phyloP scores from a whole-genome alignment of 768 basidiomycete genomes.

The Tricholoma flavovirens region DNA sequence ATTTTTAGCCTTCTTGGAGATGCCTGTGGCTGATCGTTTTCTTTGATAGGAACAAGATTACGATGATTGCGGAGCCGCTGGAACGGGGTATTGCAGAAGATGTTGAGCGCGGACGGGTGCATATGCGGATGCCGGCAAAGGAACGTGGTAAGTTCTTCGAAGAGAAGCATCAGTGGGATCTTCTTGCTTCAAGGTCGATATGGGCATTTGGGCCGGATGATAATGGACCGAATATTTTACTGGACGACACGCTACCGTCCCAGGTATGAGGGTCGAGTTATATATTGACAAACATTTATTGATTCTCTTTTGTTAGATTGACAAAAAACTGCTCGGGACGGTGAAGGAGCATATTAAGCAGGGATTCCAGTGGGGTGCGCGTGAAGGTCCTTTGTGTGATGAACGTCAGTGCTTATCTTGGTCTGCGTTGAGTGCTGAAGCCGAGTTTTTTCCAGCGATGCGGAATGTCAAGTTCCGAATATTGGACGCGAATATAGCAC shows the following conservation, averaged over 20 bases:
- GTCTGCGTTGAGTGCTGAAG: neutral
- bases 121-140: constrained; percentile 92
- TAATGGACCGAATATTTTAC: constrained; percentile 84
- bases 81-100: constrained; percentile 96
- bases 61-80: constrained; percentile 98
- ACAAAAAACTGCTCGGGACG: constrained; percentile 85
- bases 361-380: constrained; percentile 98
- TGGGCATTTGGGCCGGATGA: constrained; percentile 99
- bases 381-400: constrained; percentile 96
- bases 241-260: constrained; percentile 95
- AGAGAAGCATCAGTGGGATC: constrained; percentile 96
- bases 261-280: constrained; percentile 47
- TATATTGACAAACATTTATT: neutral
- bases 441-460: constrained; percentile 60
- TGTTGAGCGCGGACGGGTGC: constrained; percentile 87
- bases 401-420: constrained; percentile 69
- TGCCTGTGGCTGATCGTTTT: neutral
- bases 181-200: constrained; percentile 94
- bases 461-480: constrained; percentile 98
- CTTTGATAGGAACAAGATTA: constrained; percentile 83
- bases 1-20: constrained; percentile 16
- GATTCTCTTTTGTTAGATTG: constrained; percentile 47
- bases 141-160: constrained; percentile 95
- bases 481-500: constrained; percentile 85
- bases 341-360: constrained; percentile 97